phyloP scores from a whole-genome alignment of 768 basidiomycete genomes.

The Suillus brevipes region DNA sequence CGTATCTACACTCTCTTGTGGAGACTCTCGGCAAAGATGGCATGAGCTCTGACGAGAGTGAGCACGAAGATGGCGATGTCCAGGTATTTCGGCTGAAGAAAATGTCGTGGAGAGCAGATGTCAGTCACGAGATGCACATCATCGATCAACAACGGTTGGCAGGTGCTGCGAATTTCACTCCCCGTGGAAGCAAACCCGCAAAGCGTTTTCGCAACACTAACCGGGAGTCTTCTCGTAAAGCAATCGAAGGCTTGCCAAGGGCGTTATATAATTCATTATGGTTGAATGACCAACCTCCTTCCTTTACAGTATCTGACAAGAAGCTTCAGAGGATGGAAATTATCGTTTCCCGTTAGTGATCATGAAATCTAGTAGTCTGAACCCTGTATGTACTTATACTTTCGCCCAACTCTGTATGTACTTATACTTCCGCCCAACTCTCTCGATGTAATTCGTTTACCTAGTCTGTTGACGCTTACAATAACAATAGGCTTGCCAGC shows the following conservation, averaged over 20 bases:
- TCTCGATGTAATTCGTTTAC: too few relatives aligned
- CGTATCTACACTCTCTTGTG: background rate
- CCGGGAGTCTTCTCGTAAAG: background rate
- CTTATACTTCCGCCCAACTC: too few relatives aligned
- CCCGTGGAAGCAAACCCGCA: background rate
- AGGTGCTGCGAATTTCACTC: background rate
- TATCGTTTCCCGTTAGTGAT: background rate
- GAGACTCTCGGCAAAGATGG: constrained; percentile 3
- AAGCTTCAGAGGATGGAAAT: background rate
- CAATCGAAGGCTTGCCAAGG: too few relatives aligned
- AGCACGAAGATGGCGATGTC: background rate
- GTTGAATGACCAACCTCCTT: too few relatives aligned
- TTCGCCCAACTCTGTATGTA: too few relatives aligned
- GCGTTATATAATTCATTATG: too few relatives aligned
- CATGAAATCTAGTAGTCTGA: background rate
- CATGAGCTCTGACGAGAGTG: constrained; percentile 9
- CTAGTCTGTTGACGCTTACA: too few relatives aligned
- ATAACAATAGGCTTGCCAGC: too few relatives aligned
- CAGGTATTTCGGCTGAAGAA: background rate
- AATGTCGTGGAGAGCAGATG: background rate
- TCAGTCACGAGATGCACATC: background rate
- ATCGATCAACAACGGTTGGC: background rate
- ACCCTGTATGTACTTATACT: too few relatives aligned
- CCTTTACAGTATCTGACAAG: background rate
- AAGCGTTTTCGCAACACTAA: background rate